Evolutionary conservation across 352 stramenopile species (phyloP).

Genomic region (Phytophthora hibernalis): DNA sequence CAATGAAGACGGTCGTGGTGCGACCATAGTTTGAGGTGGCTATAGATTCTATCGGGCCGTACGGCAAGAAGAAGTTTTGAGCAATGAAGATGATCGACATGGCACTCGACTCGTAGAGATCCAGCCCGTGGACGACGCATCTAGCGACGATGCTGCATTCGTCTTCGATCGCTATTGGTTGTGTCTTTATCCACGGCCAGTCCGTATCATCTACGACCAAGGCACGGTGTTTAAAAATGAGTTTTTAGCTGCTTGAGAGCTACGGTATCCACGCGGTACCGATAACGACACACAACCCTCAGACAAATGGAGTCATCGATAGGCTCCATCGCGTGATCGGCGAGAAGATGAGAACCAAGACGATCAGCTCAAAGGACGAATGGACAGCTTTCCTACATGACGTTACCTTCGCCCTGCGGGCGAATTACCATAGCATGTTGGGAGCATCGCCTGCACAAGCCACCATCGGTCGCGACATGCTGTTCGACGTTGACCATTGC

Average conservation of each 20-base stretch:
- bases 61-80: constrained; percentile 7
- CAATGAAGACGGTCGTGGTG: constrained; percentile 4
- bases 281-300: constrained; percentile 4
- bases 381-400: constrained; percentile 1
- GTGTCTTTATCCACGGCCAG: constrained; percentile 1
- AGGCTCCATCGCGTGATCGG: constrained; percentile 5
- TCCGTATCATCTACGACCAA: constrained; percentile 6
- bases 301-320: constrained; percentile 13
- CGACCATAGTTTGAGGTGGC: constrained; percentile 6
- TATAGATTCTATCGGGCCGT: constrained; percentile 5
- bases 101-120: constrained; percentile 7
- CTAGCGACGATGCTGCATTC: constrained; percentile 3
- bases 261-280: neutral
- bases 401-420: neutral
- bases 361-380: constrained; percentile 1
- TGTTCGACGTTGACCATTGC: neutral
- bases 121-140: constrained; percentile 2
- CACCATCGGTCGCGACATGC: constrained; percentile 4
- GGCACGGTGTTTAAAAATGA: constrained; percentile 9
- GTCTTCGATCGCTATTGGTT: constrained; percentile 6
- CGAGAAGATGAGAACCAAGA: constrained; percentile 1
- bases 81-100: constrained; percentile 7
- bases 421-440: neutral
- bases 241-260: constrained; percentile 17
- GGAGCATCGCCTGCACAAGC: neutral